Evolutionary conservation across 2,329 filamentous ascomycete genomes (phyloP).

Genomic region (Bisporella sp.): DNA sequence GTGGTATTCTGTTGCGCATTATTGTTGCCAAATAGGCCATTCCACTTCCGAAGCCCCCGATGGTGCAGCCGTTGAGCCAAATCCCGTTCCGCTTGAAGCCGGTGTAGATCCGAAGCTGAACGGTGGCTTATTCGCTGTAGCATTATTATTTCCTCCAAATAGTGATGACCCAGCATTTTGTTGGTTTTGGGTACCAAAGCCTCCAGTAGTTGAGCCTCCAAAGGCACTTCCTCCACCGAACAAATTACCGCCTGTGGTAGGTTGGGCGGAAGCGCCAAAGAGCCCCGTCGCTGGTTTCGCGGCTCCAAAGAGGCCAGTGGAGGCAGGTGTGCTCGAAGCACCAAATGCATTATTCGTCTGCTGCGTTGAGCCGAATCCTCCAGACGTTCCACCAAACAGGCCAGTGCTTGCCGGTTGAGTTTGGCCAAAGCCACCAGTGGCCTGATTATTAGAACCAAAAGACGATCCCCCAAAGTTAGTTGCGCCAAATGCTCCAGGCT

Average conservation of each 20-base stretch:
- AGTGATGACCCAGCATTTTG: constrained; percentile 20
- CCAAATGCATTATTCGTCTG: constrained; percentile 42
- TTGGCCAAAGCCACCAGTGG: constrained; percentile 19
- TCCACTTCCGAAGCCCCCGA: constrained; percentile 20
- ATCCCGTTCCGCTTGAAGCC: constrained; percentile 15
- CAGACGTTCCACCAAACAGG: constrained; percentile 33
- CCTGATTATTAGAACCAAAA: constrained; percentile 24
- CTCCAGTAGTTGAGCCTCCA: constrained; percentile 25
- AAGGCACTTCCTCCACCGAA: constrained; percentile 13
- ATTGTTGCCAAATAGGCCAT: constrained; percentile 32
- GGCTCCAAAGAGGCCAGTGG: constrained; percentile 35
- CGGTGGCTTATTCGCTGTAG: constrained; percentile 32
- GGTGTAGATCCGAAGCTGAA: constrained; percentile 23
- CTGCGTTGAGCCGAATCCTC: constrained; percentile 39
- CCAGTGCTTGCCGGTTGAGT: constrained; percentile 23
- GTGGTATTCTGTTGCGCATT: constrained; percentile 23
- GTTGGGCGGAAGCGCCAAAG: constrained; percentile 33
- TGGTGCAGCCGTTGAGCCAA: constrained; percentile 19
- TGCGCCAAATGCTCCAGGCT: constrained; percentile 68
- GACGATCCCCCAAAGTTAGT: constrained; percentile 29
- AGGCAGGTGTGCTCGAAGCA: constrained; percentile 22
- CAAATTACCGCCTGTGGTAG: constrained; percentile 13
- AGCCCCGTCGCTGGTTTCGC: constrained; percentile 29
- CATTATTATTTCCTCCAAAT: constrained; percentile 26
- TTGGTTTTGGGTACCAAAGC: constrained; percentile 31